phyloP scores from a whole-genome alignment of 169 alveolate species.

The Cryptosporidium baileyi region DNA sequence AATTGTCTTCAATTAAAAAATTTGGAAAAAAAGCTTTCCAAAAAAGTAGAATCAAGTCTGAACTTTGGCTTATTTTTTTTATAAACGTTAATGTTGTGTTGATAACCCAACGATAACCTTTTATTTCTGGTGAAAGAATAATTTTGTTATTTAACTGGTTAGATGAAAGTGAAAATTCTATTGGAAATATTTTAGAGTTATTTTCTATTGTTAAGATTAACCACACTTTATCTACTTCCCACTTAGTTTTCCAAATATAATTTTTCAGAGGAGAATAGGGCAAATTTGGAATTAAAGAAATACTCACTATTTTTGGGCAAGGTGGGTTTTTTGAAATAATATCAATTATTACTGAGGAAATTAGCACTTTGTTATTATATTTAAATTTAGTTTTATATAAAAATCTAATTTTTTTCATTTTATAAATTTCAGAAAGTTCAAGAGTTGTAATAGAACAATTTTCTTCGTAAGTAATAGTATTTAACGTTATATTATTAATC shows the following conservation, averaged over 20 bases:
- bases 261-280: background rate
- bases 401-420: background rate
- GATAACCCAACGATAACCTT: conserved; percentile 53
- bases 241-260: background rate
- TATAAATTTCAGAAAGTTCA: background rate
- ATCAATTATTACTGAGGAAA: background rate
- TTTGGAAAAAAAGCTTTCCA: conserved; percentile 28
- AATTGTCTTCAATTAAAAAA: background rate
- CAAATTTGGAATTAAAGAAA: conserved; percentile 11
- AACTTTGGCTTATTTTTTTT: background rate
- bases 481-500: background rate
- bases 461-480: background rate
- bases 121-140: background rate
- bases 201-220: conserved; percentile 27
- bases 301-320: background rate
- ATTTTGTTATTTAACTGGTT: background rate
- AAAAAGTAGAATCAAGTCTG: background rate
- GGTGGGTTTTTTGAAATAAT: background rate
- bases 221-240: conserved; percentile 30
- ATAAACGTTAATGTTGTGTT: background rate
- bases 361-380: background rate
- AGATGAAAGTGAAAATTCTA: background rate
- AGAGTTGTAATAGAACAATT: background rate
- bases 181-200: conserved; percentile 12
- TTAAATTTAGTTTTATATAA: background rate